A percentile compares a stretch with the other conserved stretches of the same genome.
These are phyloP conservation scores for Clausena lansium DNA, from an alignment of 345 rosid genomes.

Conservation along the genomic window DNA sequence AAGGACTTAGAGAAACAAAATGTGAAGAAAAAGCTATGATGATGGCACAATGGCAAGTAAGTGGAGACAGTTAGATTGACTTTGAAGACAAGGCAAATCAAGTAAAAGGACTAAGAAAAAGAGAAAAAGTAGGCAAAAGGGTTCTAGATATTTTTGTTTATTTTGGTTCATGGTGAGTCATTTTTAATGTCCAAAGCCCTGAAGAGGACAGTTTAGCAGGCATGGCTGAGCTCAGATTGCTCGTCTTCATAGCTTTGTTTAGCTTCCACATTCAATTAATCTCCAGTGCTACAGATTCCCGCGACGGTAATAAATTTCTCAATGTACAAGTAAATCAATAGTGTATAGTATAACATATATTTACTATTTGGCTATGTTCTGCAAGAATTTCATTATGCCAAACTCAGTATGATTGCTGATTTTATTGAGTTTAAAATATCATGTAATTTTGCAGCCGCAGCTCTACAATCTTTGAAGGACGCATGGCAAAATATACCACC, in stretches of 20 bases:
- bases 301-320: slow-evolving; percentile 1
- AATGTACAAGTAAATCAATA: too few species aligned
- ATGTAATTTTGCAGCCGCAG: slow-evolving; percentile 49
- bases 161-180: neutral
- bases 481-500: slow-evolving; percentile 78
- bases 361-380: too few species aligned
- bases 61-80: slow-evolving; percentile 12
- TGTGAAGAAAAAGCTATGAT: slow-evolving; percentile 10
- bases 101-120: neutral
- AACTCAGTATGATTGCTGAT: neutral
- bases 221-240: slow-evolving; percentile 12
- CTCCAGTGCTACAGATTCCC: neutral
- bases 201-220: neutral
- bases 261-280: neutral
- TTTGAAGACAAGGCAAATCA: slow-evolving; percentile 19
- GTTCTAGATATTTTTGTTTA: neutral
- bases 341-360: neutral
- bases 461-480: slow-evolving; percentile 70
- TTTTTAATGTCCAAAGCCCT: neutral
- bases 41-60: neutral
- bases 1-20: neutral
- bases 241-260: slow-evolving; percentile 5
- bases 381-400: too few species aligned
- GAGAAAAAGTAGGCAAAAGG: neutral
- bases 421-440: neutral